Evolutionary conservation across 2,329 filamentous ascomycete genomes (phyloP).

Genomic region (Seiridium unicorne): DNA sequence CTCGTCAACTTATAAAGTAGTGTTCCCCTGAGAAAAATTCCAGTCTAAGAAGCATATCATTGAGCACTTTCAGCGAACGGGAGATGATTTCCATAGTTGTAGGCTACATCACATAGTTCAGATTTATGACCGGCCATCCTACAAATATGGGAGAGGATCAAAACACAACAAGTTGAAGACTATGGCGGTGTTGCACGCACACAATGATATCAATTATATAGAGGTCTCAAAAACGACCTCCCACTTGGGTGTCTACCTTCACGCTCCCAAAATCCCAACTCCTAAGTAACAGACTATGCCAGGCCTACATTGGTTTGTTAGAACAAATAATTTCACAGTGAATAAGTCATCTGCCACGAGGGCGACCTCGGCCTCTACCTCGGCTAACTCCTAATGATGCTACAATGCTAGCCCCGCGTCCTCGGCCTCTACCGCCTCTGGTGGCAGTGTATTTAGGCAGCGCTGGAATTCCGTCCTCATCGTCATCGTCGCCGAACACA

Average conservation of each 20-base stretch:
- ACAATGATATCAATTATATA: background rate
- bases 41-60: too few species aligned
- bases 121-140: too few species aligned
- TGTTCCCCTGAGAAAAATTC: too few species aligned
- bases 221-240: background rate
- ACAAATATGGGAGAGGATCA: too few species aligned
- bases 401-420: background rate
- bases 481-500: conserved; percentile 13
- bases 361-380: background rate
- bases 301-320: background rate
- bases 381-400: background rate
- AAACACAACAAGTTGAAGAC: too few species aligned
- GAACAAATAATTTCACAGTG: background rate
- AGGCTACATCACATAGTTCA: too few species aligned
- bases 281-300: background rate
- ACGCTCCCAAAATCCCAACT: background rate
- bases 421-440: conserved; percentile 19
- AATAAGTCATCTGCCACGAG: background rate
- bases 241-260: background rate
- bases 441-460: background rate
- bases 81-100: too few species aligned
- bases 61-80: too few species aligned
- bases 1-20: too few species aligned
- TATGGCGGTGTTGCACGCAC: background rate
- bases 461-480: conserved; percentile 12